phyloP scores from a whole-genome alignment of 31 red algal species.

The Endocladia muricata region DNA sequence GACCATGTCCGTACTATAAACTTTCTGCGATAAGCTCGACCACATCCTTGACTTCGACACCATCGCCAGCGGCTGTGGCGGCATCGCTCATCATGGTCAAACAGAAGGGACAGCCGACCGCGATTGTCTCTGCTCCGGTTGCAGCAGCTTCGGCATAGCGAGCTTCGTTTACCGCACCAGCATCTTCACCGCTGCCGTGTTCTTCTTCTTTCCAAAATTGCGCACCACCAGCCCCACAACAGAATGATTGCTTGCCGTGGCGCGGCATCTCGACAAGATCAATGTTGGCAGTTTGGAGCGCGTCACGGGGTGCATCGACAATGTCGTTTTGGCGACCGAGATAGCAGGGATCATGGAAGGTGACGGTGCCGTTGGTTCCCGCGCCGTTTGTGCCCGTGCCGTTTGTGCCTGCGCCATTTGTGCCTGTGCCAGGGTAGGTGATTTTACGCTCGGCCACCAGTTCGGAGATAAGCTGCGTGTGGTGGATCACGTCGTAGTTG shows the following conservation, averaged over 20 bases:
- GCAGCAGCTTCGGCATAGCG: neutral
- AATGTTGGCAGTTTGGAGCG: neutral
- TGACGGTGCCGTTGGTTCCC: neutral
- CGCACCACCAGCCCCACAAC: slow-evolving; percentile 22
- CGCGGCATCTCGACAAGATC: neutral
- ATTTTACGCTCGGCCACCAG: neutral
- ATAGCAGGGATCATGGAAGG: slow-evolving; percentile 19
- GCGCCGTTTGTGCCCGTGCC: too few species aligned
- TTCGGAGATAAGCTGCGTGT: neutral
- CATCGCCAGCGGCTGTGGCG: neutral
- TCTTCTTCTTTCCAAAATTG: slow-evolving; percentile 15
- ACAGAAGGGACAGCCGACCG: slow-evolving; percentile 10
- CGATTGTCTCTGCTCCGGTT: neutral
- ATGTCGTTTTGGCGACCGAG: neutral
- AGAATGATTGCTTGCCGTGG: neutral
- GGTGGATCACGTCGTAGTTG: slow-evolving; percentile 10
- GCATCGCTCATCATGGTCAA: slow-evolving; percentile 16
- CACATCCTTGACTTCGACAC: neutral
- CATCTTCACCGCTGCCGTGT: too few species aligned
- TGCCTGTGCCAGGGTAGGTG: neutral
- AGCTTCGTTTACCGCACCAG: neutral
- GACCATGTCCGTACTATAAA: too few species aligned
- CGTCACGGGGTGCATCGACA: slow-evolving; percentile 10
- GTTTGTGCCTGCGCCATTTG: neutral
- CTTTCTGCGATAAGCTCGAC: neutral